Percentiles rank a stretch among this genome's conserved stretches.
phyloP scores from a whole-genome alignment of 1,139 yeast genomes.

The Geotrichum candidum region DNA sequence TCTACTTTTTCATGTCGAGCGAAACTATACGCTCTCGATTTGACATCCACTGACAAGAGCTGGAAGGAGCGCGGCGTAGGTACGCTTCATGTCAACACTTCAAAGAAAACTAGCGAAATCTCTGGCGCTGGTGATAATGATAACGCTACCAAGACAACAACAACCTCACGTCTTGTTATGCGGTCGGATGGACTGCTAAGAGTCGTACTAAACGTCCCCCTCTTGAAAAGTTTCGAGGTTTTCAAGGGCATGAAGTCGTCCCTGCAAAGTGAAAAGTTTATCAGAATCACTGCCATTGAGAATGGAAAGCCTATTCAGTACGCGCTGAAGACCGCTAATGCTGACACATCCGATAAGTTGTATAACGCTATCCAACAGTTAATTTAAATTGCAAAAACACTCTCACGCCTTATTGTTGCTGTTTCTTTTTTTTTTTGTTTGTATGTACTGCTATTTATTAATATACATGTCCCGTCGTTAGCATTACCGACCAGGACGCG shows the following conservation, averaged over 20 bases:
- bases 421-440: neutral
- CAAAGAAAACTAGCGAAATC: conserved; percentile 22
- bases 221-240: conserved; percentile 53
- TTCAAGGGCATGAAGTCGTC: conserved; percentile 83
- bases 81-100: conserved; percentile 67
- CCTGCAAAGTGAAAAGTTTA: conserved; percentile 66
- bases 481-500: too few species aligned
- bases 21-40: conserved; percentile 69
- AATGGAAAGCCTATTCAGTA: conserved; percentile 70
- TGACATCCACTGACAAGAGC: conserved; percentile 59
- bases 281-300: conserved; percentile 58
- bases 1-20: conserved; percentile 66
- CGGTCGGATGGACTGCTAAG: conserved; percentile 82
- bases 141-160: conserved; percentile 25
- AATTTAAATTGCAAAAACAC: conserved; percentile 21
- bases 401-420: neutral
- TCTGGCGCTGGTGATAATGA: neutral
- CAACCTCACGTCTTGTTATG: conserved; percentile 79
- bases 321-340: conserved; percentile 65
- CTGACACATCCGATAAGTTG: conserved; percentile 55
- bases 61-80: conserved; percentile 98
- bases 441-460: too few species aligned
- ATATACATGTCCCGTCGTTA: neutral
- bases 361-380: conserved; percentile 46
- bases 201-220: conserved; percentile 72